A percentile compares a stretch with the other conserved stretches of the same genome.
These are phyloP conservation scores for Phytophthora multivora DNA, from an alignment of 352 stramenopile species.

Conservation along the genomic window DNA sequence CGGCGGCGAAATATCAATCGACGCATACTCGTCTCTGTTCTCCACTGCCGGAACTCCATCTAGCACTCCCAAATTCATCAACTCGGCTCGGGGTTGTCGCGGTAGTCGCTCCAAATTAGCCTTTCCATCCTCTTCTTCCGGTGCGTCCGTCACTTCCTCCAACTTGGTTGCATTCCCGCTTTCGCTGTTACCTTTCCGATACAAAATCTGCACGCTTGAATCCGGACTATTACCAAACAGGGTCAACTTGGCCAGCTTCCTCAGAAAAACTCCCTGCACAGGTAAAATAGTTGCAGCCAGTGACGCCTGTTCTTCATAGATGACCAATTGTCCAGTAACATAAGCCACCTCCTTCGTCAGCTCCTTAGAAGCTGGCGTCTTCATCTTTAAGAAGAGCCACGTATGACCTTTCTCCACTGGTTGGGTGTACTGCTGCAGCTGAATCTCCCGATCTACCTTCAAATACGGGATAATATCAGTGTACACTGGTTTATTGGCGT, in stretches of 20 bases:
- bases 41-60: constrained; percentile 65
- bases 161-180: constrained; percentile 22
- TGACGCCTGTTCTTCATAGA: constrained; percentile 83
- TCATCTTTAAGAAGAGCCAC: constrained; percentile 87
- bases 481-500: constrained; percentile 60
- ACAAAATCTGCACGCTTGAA: constrained; percentile 79
- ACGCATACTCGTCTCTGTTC: constrained; percentile 69
- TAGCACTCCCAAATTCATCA: constrained; percentile 66
- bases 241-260: constrained; percentile 71
- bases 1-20: constrained; percentile 80
- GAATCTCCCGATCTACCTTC: constrained; percentile 73
- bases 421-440: constrained; percentile 79
- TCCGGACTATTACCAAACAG: constrained; percentile 86
- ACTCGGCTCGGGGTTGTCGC: constrained; percentile 50
- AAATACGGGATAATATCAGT: constrained; percentile 79
- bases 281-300: constrained; percentile 80
- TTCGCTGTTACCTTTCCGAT: constrained; percentile 47
- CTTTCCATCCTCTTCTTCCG: constrained; percentile 24
- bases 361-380: constrained; percentile 69
- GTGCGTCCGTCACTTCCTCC: constrained; percentile 15
- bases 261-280: constrained; percentile 83
- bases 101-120: constrained; percentile 30
- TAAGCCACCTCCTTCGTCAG: constrained; percentile 74
- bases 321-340: constrained; percentile 80
- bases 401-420: constrained; percentile 72